Base-by-base conservation (phyloP, 1,284 basidiomycete genomes). In the Leccinum huronense region DNA sequence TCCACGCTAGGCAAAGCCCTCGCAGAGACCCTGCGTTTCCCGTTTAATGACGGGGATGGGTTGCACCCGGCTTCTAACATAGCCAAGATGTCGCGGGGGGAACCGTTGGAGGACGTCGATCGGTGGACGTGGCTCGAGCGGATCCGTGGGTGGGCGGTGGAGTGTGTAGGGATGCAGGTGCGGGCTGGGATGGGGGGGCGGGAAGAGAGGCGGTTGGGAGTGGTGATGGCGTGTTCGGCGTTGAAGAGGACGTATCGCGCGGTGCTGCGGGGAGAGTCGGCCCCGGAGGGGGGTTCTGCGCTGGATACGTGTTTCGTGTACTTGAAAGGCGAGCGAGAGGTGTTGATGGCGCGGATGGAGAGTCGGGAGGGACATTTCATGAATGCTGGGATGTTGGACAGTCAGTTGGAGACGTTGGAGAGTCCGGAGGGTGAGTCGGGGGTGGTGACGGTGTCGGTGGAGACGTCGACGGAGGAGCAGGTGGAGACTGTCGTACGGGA, bases 21-120 rank as follows among this genome's bases (percentile, higher is more conserved):
- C 31, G 84, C 91, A 13, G 70, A 78, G 42, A 79, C 81, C 14
- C 81, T 95, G 62, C 75, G 75, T 8, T 71, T 93, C 63, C 87
- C 94, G 0, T 97, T 94, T 78, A 80, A 95, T 66, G 96, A 98
- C 72, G 96, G 92, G 45, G 96, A 98, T 75, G 89, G 92, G 66
- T 82, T 98, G 42, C 96, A 98, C 74, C 92, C 95, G 0, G 72
- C 81, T 13, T 75, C 83, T 6, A 97, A 97, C 76, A 86, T 97
- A 56, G 89, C 84, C 36, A 98, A 98, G 82, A 98, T 98, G 95
- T 83, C 88, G 1, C 72, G 77, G 1, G 94, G 94, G 0, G 79
- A 81, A n/a, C 90, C 95, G 0, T 79, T 98, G 64, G 88, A 81
- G 1, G 95, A 98, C 73, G 83, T 78, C 5, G 94, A 98, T 75